phyloP scores from a whole-genome alignment of 1,284 basidiomycete genomes.

The Rhodotorula sp. region DNA sequence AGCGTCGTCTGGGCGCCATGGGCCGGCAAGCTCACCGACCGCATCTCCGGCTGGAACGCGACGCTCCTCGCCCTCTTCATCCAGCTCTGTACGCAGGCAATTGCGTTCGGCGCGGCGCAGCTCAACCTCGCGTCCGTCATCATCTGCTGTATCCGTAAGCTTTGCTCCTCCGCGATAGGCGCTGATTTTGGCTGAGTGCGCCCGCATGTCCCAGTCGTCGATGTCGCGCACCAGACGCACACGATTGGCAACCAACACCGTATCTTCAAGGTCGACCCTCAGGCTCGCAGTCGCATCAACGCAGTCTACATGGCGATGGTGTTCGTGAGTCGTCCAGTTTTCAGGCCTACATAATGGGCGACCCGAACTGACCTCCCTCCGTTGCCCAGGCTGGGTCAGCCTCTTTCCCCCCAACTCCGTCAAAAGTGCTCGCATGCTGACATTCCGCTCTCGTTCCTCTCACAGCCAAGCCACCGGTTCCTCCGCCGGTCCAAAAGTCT shows the following conservation, averaged over 20 bases:
- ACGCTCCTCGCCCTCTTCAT: constrained; percentile 57
- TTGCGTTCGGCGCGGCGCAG: constrained; percentile 61
- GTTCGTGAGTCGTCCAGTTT: too few species aligned
- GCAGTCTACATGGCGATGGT: constrained; percentile 56
- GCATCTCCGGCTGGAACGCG: constrained; percentile 65
- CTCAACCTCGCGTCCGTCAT: constrained; percentile 62
- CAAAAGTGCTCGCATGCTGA: neutral
- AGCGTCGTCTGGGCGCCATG: constrained; percentile 64
- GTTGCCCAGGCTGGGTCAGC: neutral
- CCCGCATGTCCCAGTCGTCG: constrained; percentile 50
- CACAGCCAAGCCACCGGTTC: constrained; percentile 19
- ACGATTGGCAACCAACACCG: constrained; percentile 47
- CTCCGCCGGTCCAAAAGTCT: constrained; percentile 12
- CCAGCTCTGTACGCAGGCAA: constrained; percentile 46
- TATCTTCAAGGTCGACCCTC: constrained; percentile 52
- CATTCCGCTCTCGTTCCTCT: neutral
- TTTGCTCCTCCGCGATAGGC: constrained; percentile 19
- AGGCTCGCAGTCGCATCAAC: constrained; percentile 63
- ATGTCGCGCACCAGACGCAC: constrained; percentile 55
- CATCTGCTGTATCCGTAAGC: constrained; percentile 52
- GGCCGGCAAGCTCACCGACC: constrained; percentile 63
- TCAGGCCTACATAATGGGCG: neutral
- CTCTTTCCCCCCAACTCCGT: neutral
- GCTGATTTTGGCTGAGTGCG: constrained; percentile 22
- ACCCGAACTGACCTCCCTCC: neutral